Base-by-base conservation (phyloP, 1,139 yeast species). In the Candida tunisiensis region DNA sequence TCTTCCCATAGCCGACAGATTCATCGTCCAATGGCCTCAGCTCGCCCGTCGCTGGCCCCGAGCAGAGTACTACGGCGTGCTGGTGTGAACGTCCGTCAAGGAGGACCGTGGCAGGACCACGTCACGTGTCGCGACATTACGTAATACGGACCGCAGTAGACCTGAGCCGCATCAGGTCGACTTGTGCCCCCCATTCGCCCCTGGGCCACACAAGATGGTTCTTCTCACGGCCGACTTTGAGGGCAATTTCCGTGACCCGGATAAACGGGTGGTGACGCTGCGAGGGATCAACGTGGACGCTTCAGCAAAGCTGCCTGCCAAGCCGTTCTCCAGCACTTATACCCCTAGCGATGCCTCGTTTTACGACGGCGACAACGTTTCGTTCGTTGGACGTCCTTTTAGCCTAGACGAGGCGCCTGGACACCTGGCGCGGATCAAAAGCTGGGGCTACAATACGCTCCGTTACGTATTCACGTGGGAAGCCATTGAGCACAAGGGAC, bases 21-120 rank as follows among this genome's bases (percentile, higher is more conserved):
- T 88, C 34, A 45, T 88, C 1, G 96, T 88, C 6, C 98, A 88
- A 47, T 88, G 98, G 98, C 69, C 69, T n/a, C 60, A 60, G 24
- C 55, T 88, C 29, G 60, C 62, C 12, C 39, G 44, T 15, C 47
- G 49, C 29, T 71, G 73, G 41, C 69, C 67, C 19, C 52, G 79
- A 30, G 68, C 83, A 1, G 92, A 79, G 44, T 82, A 68, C 47
- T 62, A 69, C 42, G 96, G 95, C 1, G 64, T 80, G 6, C 55
- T 85, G 27, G 78, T 80, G 1, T 77, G 31, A 38, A 17, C 8
- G 9, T 9, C 9, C 8, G 19, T 17, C 19, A 17, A 17, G 8
- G 19, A 17, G 19, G 9, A 17, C n/a, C n/a, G n/a, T n/a, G n/a
- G n/a, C n/a, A n/a, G n/a, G n/a, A n/a, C n/a, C n/a, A n/a, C n/a